Percentiles rank a stretch among this genome's conserved stretches.
Evolutionary conservation across 805 yeast genomes (phyloP).

Genomic region (Hanseniaspora nectarophila): DNA sequence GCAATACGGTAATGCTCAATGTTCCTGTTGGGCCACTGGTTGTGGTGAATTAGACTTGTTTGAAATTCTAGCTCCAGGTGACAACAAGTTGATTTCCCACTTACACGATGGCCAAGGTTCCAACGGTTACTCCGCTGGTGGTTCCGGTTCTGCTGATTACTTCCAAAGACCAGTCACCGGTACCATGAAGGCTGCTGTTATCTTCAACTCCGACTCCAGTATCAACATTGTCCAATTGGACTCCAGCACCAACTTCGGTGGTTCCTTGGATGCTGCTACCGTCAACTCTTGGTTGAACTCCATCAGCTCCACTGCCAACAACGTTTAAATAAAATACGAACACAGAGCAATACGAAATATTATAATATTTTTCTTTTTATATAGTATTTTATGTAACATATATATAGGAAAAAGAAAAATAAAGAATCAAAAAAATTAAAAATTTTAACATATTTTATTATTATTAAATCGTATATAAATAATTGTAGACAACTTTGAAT

Average conservation of each 20-base stretch:
- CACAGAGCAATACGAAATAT: not conserved
- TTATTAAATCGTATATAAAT: not conserved
- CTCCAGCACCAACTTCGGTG: conserved; percentile 38
- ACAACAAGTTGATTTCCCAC: conserved; percentile 62
- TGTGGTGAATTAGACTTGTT: conserved; percentile 97
- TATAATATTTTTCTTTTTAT: no score
- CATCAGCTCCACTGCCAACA: conserved; percentile 38
- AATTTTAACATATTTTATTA: not conserved
- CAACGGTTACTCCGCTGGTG: conserved; percentile 47
- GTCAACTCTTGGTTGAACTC: conserved; percentile 48
- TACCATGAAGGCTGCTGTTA: conserved; percentile 79
- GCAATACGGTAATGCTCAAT: conserved; percentile 73
- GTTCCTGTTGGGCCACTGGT: conserved; percentile 95
- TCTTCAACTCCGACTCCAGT: conserved; percentile 43
- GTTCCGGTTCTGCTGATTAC: conserved; percentile 83
- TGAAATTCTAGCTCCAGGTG: conserved; percentile 72
- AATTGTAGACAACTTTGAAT: no score
- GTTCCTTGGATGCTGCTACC: conserved; percentile 43
- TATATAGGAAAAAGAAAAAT: not conserved
- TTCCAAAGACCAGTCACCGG: conserved; percentile 70
- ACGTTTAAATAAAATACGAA: conserved; percentile 16
- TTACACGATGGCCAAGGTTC: conserved; percentile 75
- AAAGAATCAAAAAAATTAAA: not conserved
- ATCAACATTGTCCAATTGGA: conserved; percentile 54
- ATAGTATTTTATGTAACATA: not conserved